phyloP scores from a whole-genome alignment of 345 rosid genomes.

The Corchorus capsularis region DNA sequence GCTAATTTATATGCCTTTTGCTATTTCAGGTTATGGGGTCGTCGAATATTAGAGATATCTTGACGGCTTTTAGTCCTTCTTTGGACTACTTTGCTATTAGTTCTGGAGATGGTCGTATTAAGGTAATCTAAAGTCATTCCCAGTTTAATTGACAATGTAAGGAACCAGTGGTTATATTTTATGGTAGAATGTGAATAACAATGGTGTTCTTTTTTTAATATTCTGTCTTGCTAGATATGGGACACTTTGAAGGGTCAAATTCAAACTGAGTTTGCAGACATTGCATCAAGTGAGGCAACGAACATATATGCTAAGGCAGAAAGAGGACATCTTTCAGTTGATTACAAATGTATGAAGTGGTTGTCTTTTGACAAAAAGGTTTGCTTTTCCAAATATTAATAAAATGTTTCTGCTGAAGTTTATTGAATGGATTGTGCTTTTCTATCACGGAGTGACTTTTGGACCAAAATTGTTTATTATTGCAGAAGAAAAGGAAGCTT shows the following conservation, averaged over 20 bases:
- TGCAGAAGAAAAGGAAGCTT: constrained; percentile 70
- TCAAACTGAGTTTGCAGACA: constrained; percentile 66
- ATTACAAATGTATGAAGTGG: constrained; percentile 79
- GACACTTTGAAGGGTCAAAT: constrained; percentile 58
- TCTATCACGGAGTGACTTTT: not conserved
- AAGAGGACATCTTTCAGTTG: constrained; percentile 62
- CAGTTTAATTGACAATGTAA: not conserved
- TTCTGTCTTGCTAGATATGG: constrained; percentile 51
- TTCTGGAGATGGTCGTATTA: constrained; percentile 70
- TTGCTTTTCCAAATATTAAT: not conserved
- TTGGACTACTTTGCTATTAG: constrained; percentile 67
- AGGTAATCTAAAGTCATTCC: constrained; percentile 37
- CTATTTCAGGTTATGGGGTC: constrained; percentile 60
- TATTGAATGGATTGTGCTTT: not conserved
- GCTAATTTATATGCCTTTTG: not conserved
- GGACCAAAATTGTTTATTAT: constrained; percentile 10
- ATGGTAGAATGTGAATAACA: not conserved
- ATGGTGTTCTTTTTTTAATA: not conserved
- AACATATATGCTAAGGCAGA: constrained; percentile 35
- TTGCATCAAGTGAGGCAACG: constrained; percentile 36
- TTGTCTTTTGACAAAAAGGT: constrained; percentile 57
- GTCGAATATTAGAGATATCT: constrained; percentile 63
- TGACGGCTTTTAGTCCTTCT: constrained; percentile 68
- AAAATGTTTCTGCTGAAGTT: constrained; percentile 20
- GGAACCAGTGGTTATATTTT: not conserved